These are phyloP conservation scores for Diaporthe australafricana DNA, from an alignment of 2,329 filamentous ascomycete species.

Conservation along the genomic window DNA sequence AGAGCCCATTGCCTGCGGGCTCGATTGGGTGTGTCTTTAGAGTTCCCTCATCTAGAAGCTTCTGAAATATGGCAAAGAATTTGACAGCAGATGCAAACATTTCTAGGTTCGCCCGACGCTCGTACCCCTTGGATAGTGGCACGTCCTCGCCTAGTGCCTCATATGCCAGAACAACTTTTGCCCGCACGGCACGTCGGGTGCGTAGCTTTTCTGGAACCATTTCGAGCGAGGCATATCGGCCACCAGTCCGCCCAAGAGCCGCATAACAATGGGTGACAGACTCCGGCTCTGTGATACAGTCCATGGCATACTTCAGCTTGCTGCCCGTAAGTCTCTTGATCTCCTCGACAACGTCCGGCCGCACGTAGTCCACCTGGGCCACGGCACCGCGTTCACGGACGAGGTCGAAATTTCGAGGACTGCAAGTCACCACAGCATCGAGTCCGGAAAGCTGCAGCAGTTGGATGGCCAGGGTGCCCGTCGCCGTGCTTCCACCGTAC, in stretches of 20 bases:
- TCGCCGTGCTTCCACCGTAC: constrained; percentile 25
- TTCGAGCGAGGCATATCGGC: constrained; percentile 40
- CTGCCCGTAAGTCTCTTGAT: constrained; percentile 59
- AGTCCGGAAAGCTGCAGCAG: constrained; percentile 18
- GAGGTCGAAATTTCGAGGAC: constrained; percentile 60
- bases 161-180: not conserved
- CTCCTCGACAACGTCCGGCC: constrained; percentile 51
- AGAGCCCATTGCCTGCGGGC: not conserved
- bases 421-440: constrained; percentile 41
- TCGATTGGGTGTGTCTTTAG: not conserved
- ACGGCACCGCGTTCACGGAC: constrained; percentile 59
- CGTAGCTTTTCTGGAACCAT: not conserved
- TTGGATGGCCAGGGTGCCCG: constrained; percentile 11
- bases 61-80: not conserved
- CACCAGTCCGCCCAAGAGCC: constrained; percentile 47
- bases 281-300: constrained; percentile 57
- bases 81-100: not conserved
- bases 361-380: constrained; percentile 62
- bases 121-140: not conserved
- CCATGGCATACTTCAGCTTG: constrained; percentile 57
- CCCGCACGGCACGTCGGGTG: not conserved
- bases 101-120: not conserved
- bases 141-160: not conserved
- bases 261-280: constrained; percentile 52
- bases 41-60: not conserved